Evolutionary conservation across 176 grass and related monocot species (phyloP).

Genomic region (Carex littledalei): DNA sequence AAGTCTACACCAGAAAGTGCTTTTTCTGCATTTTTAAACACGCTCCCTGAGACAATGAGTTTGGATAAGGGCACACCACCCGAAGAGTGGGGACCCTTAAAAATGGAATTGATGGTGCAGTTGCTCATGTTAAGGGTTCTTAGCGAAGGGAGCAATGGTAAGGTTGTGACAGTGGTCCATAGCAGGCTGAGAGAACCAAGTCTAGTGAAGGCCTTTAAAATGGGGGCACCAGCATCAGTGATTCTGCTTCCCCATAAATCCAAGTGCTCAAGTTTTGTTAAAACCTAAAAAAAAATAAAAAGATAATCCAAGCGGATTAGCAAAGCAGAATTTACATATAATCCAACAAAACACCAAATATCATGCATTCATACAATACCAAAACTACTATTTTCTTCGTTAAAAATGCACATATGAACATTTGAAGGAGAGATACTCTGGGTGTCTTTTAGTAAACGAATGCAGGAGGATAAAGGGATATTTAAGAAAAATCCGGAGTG

Average conservation of each 20-base stretch:
- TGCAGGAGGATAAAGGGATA: neutral
- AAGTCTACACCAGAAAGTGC: conserved; percentile 46
- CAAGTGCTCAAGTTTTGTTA: conserved; percentile 69
- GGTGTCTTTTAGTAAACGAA: neutral
- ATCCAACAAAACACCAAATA: neutral
- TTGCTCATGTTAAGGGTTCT: conserved; percentile 73
- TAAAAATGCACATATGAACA: neutral
- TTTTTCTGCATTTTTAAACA: conserved; percentile 42
- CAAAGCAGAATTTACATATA: neutral
- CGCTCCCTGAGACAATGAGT: conserved; percentile 35
- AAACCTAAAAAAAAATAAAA: conserved; percentile 40
- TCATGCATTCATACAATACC: neutral
- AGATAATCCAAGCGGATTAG: conserved; percentile 13
- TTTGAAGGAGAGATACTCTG: neutral
- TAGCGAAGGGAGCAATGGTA: conserved; percentile 46
- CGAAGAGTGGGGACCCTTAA: conserved; percentile 20
- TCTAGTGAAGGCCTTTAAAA: conserved; percentile 45
- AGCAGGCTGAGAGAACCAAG: conserved; percentile 71
- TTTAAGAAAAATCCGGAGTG: neutral
- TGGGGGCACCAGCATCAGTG: conserved; percentile 50
- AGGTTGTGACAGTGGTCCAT: conserved; percentile 56
- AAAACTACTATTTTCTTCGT: neutral
- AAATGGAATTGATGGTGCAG: conserved; percentile 64
- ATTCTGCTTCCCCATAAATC: conserved; percentile 85
- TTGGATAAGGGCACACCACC: conserved; percentile 37